Base-by-base conservation (phyloP, 805 yeast genomes). In the Wickerhamiella azyma region DNA sequence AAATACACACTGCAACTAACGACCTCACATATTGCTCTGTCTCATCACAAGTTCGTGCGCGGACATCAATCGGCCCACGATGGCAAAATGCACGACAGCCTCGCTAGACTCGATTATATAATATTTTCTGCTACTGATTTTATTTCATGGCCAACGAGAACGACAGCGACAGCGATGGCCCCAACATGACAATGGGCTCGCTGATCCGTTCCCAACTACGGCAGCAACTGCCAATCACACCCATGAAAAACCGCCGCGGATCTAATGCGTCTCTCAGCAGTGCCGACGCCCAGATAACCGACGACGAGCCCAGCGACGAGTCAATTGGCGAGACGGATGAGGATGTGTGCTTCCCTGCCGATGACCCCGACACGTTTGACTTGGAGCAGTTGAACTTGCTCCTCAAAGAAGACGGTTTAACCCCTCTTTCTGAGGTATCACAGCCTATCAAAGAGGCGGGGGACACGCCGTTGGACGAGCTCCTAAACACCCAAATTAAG, bases 321-420 rank as follows among this genome's bases (percentile, higher is more conserved):
- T 53, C 60, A 16, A 46, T 59, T 3, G 94, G 84, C 55, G 96
- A 86, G 59, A 85, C 95, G 0, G 97, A 89, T 58, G 96, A 85
- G 59, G 97, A 89, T 72, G 98, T 89, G 39, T 89, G 97, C 69
- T 88, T 88, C 64, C 97, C 97, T 2, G 33, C 36, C 6, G 46
- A 43, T n/a, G 41, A 43, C 18, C 53, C 75, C 36, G 78, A 35
- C 21, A 42, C 46, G 1, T 21, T 92, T 53, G 95, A 89, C 63
- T 85, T 89, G 57, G 85, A 78, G 57, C 96, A 86, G 57, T 74
- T 89, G 53, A 95, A 56, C 40, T 56, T 53, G 45, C 51, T 56
- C 37, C 52, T 56, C 35, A 48, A 50, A 16, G 18, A 26, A 8
- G 37, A 18, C 24, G 24, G 24, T 21, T 5, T 10, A 5, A 5